These are phyloP conservation scores for Exophiala dermatitidis DNA, from an alignment of 2,329 filamentous ascomycete species.

Conservation along the genomic window DNA sequence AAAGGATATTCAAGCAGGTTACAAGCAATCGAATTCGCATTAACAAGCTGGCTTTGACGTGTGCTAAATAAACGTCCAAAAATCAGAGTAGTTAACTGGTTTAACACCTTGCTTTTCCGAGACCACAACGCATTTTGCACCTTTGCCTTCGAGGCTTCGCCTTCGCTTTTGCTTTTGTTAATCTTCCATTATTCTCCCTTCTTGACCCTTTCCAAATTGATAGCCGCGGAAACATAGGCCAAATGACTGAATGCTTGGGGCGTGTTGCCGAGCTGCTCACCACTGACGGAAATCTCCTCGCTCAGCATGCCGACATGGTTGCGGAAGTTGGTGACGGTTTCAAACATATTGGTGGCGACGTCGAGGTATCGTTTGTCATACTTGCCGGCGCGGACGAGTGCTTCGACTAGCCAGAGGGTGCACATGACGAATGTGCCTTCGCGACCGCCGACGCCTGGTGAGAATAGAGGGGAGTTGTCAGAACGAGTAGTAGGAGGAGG, in stretches of 20 bases:
- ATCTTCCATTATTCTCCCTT: constrained; percentile 1
- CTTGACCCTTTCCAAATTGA: constrained; percentile 57
- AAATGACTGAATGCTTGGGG: constrained; percentile 73
- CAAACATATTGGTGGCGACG: constrained; percentile 60
- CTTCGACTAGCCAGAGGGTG: constrained; percentile 76
- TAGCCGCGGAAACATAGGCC: constrained; percentile 67
- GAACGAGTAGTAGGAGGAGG: neutral
- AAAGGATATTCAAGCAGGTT: no score
- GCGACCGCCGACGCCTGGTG: constrained; percentile 59
- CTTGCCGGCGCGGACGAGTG: constrained; percentile 52
- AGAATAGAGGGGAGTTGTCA: constrained; percentile 1
- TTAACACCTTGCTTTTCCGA: no score
- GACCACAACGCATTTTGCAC: no score
- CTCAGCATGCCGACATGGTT: constrained; percentile 74
- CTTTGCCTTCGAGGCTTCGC: no score
- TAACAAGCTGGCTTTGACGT: no score
- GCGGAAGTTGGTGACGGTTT: constrained; percentile 69
- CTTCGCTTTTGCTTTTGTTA: no score
- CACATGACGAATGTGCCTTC: constrained; percentile 77
- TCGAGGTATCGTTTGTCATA: constrained; percentile 31
- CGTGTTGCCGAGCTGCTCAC: constrained; percentile 72
- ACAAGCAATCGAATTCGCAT: no score
- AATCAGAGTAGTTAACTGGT: no score
- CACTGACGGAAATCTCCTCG: constrained; percentile 66
- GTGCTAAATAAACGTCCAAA: no score